Conservation (phyloP, 306 rosid species). For the Lathyrus tuberosus region DNA sequence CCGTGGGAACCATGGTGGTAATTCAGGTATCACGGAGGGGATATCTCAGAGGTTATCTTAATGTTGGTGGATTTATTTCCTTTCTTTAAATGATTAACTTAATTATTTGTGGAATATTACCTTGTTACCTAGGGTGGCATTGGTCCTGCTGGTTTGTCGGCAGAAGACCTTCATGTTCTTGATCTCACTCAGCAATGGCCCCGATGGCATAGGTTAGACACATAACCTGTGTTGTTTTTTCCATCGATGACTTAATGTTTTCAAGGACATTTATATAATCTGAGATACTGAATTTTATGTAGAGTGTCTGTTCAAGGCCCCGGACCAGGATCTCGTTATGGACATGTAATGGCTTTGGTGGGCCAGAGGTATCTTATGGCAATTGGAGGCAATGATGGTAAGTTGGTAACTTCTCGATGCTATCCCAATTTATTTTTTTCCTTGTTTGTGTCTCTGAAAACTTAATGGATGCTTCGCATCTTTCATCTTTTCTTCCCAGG, state of each 20-base stretch:
- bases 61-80: conserved; percentile 27
- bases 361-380: conserved; percentile 99
- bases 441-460: conserved; percentile 28
- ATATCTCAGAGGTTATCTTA: conserved; percentile 30
- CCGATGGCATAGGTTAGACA: conserved; percentile 92
- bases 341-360: conserved; percentile 99
- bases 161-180: conserved; percentile 99
- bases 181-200: conserved; percentile 98
- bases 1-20: conserved; percentile 99
- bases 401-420: conserved; percentile 28
- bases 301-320: conserved; percentile 99
- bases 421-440: conserved; percentile 5
- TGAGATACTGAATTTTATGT: conserved; percentile 49
- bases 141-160: conserved; percentile 99
- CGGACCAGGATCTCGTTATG: conserved; percentile 99
- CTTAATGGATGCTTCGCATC: conserved; percentile 16
- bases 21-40: conserved; percentile 72
- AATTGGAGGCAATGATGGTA: conserved; percentile 99
- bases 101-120: conserved; percentile 32
- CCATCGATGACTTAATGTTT: conserved; percentile 4
- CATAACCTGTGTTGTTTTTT: conserved; percentile 23
- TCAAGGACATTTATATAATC: conserved; percentile 37
- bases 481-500: conserved; percentile 61
- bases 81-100: conserved; percentile 32
- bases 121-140: conserved; percentile 81